These are phyloP conservation scores for Termitomyces sp. DNA, from an alignment of 768 basidiomycete species.

Conservation along the genomic window DNA sequence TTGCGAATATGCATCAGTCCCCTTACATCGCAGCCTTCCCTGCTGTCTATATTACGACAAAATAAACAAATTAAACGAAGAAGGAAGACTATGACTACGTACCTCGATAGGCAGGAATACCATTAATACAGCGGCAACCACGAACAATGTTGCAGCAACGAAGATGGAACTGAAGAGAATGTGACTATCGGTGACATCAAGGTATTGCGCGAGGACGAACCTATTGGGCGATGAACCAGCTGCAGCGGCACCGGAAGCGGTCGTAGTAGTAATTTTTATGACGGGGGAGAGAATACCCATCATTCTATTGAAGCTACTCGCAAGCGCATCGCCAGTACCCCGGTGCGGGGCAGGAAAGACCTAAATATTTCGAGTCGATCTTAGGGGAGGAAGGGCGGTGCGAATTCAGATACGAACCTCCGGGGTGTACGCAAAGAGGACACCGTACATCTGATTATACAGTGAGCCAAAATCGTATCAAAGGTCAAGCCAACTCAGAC, in stretches of 20 bases:
- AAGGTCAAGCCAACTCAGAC: not conserved
- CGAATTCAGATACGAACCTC: conserved; percentile 27
- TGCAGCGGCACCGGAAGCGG: not conserved
- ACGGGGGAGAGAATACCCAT: conserved; percentile 43
- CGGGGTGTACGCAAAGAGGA: conserved; percentile 47
- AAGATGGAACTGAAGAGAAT: conserved; percentile 33
- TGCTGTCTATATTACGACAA: not conserved
- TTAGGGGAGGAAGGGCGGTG: not conserved
- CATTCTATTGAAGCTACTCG: conserved; percentile 43
- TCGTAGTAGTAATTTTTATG: conserved; percentile 38
- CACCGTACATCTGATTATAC: conserved; percentile 3
- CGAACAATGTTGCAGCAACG: conserved; percentile 40
- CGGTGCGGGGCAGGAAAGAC: conserved; percentile 53
- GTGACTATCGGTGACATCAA: not conserved
- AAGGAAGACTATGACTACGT: not conserved
- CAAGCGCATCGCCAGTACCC: conserved; percentile 47
- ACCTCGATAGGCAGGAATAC: conserved; percentile 29
- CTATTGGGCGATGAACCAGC: conserved; percentile 27
- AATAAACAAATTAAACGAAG: not conserved
- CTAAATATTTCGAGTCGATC: conserved; percentile 3
- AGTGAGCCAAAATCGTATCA: conserved; percentile 14
- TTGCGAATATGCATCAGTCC: not conserved
- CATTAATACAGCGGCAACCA: conserved; percentile 34
- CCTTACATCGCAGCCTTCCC: conserved; percentile 6
- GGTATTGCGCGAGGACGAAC: conserved; percentile 27